phyloP scores from a whole-genome alignment of 1,139 yeast species.

The Kodamaea alishanica region DNA sequence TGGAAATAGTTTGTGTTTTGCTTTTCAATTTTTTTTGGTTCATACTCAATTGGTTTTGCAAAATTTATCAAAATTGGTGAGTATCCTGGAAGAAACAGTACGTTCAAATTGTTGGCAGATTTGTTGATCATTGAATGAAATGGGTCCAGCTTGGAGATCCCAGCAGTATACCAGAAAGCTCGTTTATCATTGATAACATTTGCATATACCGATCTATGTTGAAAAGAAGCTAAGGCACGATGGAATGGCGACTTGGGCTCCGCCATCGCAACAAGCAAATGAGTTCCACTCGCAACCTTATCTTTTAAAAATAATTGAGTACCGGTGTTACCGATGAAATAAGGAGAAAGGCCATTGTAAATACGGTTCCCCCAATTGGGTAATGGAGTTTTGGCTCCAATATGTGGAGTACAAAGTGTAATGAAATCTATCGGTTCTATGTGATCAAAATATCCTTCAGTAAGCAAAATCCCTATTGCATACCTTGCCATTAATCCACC shows the following conservation, averaged over 20 bases:
- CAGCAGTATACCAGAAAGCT: conserved; percentile 79
- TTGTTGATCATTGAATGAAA: conserved; percentile 43
- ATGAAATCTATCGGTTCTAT: conserved; percentile 58
- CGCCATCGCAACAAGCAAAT: conserved; percentile 65
- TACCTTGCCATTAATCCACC: conserved; percentile 80
- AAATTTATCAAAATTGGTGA: conserved; percentile 53
- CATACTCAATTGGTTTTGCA: conserved; percentile 27
- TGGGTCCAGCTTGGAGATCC: conserved; percentile 64
- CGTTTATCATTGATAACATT: conserved; percentile 76
- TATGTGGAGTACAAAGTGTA: conserved; percentile 80
- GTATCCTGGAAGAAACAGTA: conserved; percentile 49
- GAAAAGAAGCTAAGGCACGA: conserved; percentile 52
- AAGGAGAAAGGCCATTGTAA: conserved; percentile 54
- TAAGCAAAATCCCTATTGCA: conserved; percentile 66
- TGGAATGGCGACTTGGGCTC: conserved; percentile 57
- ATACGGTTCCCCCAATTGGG: conserved; percentile 32
- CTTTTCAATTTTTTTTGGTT: background rate
- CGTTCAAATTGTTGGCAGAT: conserved; percentile 34
- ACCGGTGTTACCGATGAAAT: conserved; percentile 66
- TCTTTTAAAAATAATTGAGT: conserved; percentile 68
- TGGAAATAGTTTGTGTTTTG: background rate
- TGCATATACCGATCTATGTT: conserved; percentile 57
- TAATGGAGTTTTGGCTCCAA: conserved; percentile 70
- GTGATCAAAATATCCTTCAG: conserved; percentile 49
- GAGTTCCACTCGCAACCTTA: conserved; percentile 20